phyloP scores from a whole-genome alignment of 2,329 filamentous ascomycete species.

The Aspergillus arachidicola region DNA sequence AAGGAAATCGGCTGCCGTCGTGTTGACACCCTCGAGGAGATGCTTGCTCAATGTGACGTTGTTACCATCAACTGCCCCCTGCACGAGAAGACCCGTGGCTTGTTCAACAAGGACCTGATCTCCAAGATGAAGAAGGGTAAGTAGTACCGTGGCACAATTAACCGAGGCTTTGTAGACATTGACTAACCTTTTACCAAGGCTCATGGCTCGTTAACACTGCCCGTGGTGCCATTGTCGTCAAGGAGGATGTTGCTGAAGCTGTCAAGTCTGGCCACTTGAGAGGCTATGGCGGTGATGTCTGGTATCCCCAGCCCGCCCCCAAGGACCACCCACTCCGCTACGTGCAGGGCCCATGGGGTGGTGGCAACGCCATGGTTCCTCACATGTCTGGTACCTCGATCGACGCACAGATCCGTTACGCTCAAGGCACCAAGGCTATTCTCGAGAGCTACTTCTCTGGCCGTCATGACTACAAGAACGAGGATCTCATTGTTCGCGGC shows the following conservation, averaged over 20 bases:
- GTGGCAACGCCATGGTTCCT: slow-evolving; percentile 97
- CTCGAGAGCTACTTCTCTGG: slow-evolving; percentile 88
- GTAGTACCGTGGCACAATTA: slow-evolving; percentile 25
- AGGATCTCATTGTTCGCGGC: slow-evolving; percentile 87
- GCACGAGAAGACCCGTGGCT: slow-evolving; percentile 92
- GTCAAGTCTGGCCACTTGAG: slow-evolving; percentile 79
- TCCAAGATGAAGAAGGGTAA: slow-evolving; percentile 97
- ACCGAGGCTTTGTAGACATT: neutral
- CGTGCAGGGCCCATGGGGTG: slow-evolving; percentile 92
- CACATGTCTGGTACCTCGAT: slow-evolving; percentile 99
- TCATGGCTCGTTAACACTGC: slow-evolving; percentile 99
- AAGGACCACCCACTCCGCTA: slow-evolving; percentile 89
- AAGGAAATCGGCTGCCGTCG: slow-evolving; percentile 93
- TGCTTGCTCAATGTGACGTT: slow-evolving; percentile 90
- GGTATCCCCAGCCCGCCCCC: slow-evolving; percentile 97
- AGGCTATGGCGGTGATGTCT: slow-evolving; percentile 58
- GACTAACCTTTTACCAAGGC: slow-evolving; percentile 51
- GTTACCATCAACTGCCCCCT: slow-evolving; percentile 99
- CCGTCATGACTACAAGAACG: slow-evolving; percentile 79
- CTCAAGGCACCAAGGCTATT: slow-evolving; percentile 84
- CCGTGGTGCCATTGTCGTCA: slow-evolving; percentile 97
- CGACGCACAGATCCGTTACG: slow-evolving; percentile 93
- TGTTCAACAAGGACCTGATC: slow-evolving; percentile 99
- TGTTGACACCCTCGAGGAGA: slow-evolving; percentile 86
- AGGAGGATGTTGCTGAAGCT: slow-evolving; percentile 95